Conservation (phyloP, 2,329 filamentous ascomycete species). For the Pyrenophora tritici-repentis region DNA sequence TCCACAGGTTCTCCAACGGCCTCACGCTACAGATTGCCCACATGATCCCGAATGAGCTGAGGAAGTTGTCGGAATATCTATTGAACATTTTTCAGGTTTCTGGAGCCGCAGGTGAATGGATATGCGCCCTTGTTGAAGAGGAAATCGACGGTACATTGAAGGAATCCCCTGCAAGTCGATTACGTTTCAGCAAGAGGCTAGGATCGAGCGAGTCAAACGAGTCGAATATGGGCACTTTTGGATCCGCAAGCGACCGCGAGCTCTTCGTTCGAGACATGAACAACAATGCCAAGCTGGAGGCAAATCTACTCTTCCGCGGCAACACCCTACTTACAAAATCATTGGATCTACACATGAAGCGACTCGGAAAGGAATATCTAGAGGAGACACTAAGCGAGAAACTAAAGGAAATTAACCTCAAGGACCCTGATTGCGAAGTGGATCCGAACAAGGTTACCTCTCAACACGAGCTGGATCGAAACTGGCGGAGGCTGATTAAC, state of each 20-base stretch:
- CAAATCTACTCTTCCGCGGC: conserved; percentile 91
- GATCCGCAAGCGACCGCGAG: conserved; percentile 65
- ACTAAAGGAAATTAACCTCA: conserved; percentile 84
- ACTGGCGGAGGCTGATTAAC: conserved; percentile 78
- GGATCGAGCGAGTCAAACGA: conserved; percentile 72
- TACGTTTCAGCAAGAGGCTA: conserved; percentile 72
- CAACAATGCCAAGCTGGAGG: conserved; percentile 80
- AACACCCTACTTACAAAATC: conserved; percentile 94
- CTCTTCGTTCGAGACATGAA: conserved; percentile 76
- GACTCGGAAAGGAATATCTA: conserved; percentile 89
- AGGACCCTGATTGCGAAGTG: conserved; percentile 91
- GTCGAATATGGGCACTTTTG: conserved; percentile 45
- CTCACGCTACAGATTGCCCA: conserved; percentile 84
- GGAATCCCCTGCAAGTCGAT: conserved; percentile 70
- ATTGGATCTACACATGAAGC: conserved; percentile 93
- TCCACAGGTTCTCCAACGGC: conserved; percentile 83
- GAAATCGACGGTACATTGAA: conserved; percentile 93
- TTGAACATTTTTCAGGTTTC: conserved; percentile 96
- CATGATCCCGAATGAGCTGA: conserved; percentile 76
- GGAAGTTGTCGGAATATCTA: conserved; percentile 80
- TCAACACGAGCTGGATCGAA: conserved; percentile 74
- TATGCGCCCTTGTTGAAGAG: conserved; percentile 91
- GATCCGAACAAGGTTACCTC: conserved; percentile 78
- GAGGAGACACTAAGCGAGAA: conserved; percentile 86
- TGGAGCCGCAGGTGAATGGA: conserved; percentile 81